Percentiles rank a stretch among this genome's conserved stretches.
phyloP scores from a whole-genome alignment of 306 rosid genomes.

The Cucurbita moschata region DNA sequence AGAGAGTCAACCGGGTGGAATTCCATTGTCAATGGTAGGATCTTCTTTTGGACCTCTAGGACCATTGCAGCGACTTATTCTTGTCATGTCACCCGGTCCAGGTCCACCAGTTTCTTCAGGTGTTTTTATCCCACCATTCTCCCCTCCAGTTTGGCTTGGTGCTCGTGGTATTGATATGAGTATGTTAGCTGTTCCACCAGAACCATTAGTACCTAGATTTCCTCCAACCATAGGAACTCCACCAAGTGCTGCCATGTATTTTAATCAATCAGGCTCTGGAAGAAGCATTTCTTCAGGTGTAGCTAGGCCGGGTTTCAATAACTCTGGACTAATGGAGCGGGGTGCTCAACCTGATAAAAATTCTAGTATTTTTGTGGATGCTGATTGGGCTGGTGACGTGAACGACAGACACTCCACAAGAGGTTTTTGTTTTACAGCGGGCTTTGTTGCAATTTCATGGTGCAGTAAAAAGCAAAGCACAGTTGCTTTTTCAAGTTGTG shows the following conservation, averaged over 20 bases:
- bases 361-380: slow-evolving; percentile 27
- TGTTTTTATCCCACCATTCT: slow-evolving; percentile 71
- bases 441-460: no score
- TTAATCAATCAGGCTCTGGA: slow-evolving; percentile 71
- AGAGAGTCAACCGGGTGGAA: slow-evolving; percentile 67
- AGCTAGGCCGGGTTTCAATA: slow-evolving; percentile 55
- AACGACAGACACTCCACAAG: no score
- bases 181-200: slow-evolving; percentile 70
- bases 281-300: slow-evolving; percentile 65
- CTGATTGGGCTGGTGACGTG: slow-evolving; percentile 39
- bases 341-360: slow-evolving; percentile 63
- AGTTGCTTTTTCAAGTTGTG: no score
- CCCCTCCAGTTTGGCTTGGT: slow-evolving; percentile 80
- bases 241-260: slow-evolving; percentile 63
- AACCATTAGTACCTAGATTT: slow-evolving; percentile 39
- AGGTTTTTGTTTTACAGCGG: no score
- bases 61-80: slow-evolving; percentile 76
- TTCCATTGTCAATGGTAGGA: slow-evolving; percentile 60
- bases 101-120: slow-evolving; percentile 89
- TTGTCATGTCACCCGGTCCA: slow-evolving; percentile 83
- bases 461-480: no score
- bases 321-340: slow-evolving; percentile 53
- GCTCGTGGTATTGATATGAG: slow-evolving; percentile 79
- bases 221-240: slow-evolving; percentile 41
- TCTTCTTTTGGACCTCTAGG: slow-evolving; percentile 68